Base-by-base conservation (phyloP, 192 early-diverging fungal species). In the Spizellomyces sp. region DNA sequence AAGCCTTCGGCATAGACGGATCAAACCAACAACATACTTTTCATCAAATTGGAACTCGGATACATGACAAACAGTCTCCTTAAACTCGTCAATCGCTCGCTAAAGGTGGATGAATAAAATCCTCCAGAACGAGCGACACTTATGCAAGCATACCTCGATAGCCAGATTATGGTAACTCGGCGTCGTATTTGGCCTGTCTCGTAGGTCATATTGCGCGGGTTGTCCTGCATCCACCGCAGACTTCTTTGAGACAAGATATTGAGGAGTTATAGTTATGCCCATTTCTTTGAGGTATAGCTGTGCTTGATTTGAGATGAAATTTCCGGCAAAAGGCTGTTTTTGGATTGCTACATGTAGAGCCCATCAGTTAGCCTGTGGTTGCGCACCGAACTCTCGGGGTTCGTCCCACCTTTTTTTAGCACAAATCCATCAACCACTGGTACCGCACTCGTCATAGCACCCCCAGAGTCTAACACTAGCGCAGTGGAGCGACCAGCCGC, bases 371-470 rank as follows among this genome's bases (percentile, higher is more conserved):
- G 14, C 44, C 63, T 17, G 22, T 45, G 15, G 21, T 22, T 17
- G 59, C 12, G 17, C 59, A 12, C 21, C 41, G 1, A 27, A 12
- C 22, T 36, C 27, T 36, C 5, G 36, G 15, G 9, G 57, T 45
- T 54, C 21, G 43, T 56, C 55, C 66, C 58, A 76, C 90, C 93
- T 80, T 98, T 96, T 73, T 94, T 95, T 48, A 99, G 77, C 15
- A 95, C 94, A 75, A 90, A 98, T 44, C 98, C 98, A 73, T 99
- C 98, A 72, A 90, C 92, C 12, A 99, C 98, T n/a, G 98, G 95
- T 5, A 94, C 91, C 7, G 90, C 95, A 68, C 93, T 96, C 1
- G 94, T 93, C 58, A 82, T 88, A 45, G 89, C 83, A 71, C 90
- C 94, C 12, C 98, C 98, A 43, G 93, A 95, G 74, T 98, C 95